Conservation (phyloP, 164 flowering plant species). For the Vitis rotundifolia region DNA sequence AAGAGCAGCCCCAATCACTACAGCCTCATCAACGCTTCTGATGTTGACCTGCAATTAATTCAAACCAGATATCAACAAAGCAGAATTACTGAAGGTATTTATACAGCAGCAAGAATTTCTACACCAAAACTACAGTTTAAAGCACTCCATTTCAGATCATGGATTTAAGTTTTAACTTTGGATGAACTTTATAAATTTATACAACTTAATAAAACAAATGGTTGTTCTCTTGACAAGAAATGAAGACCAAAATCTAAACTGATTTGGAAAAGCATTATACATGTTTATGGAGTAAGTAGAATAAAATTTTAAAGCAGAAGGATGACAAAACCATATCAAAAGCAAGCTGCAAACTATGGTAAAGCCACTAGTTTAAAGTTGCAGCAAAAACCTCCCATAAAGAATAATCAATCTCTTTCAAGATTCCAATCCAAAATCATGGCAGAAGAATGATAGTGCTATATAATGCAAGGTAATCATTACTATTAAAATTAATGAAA, state of each 20-base stretch:
- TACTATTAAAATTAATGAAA: not conserved
- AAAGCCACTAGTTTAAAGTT: too few relatives aligned
- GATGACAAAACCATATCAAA: too few relatives aligned
- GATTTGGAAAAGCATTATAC: too few relatives aligned
- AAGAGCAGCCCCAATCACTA: conserved; percentile 98
- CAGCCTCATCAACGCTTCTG: conserved; percentile 93
- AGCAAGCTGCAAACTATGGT: too few relatives aligned
- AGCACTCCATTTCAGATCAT: not conserved
- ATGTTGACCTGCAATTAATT: conserved; percentile 76
- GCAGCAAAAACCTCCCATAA: not conserved
- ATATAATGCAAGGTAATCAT: not conserved
- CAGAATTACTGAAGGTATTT: not conserved
- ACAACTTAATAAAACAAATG: not conserved
- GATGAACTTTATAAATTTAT: not conserved
- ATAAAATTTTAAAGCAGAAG: too few relatives aligned
- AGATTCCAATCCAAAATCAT: not conserved
- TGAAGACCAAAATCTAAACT: too few relatives aligned
- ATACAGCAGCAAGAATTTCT: not conserved
- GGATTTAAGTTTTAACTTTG: not conserved
- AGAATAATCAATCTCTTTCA: not conserved
- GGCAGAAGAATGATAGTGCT: not conserved
- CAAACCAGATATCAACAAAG: conserved; percentile 2
- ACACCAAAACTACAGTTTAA: not conserved
- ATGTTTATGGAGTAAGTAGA: too few relatives aligned
- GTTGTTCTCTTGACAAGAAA: too few relatives aligned